phyloP scores from a whole-genome alignment of 2,329 filamentous ascomycete genomes.

The Tolypocladium endophyticum region DNA sequence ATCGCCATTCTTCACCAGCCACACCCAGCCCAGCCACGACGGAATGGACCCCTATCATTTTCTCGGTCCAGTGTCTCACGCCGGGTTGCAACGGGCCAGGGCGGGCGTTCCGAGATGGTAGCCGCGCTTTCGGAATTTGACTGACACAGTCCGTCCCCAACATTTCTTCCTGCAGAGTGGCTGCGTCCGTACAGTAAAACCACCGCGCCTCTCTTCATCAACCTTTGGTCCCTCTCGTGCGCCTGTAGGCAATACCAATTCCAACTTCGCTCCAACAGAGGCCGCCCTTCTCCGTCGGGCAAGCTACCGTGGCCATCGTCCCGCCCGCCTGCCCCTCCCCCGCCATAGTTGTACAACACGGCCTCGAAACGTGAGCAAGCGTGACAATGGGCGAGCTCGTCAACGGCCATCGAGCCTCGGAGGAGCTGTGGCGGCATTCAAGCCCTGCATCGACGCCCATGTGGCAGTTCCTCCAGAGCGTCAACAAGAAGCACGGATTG shows the following conservation, averaged over 20 bases:
- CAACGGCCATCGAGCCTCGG: constrained; percentile 6
- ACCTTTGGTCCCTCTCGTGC: not conserved
- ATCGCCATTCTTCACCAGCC: not conserved
- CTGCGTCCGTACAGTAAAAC: not conserved
- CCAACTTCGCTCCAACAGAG: not conserved
- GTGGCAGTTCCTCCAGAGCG: constrained; percentile 57
- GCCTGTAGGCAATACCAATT: not conserved
- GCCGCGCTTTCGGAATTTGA: not conserved
- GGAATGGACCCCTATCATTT: not conserved
- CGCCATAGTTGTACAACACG: not conserved
- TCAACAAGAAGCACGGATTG: constrained; percentile 58
- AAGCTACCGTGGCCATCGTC: not conserved
- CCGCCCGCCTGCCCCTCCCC: constrained; percentile 3
- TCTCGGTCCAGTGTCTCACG: not conserved
- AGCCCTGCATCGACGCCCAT: constrained; percentile 58
- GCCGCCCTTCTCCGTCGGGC: not conserved
- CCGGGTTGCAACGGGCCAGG: constrained; percentile 4
- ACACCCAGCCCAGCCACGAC: not conserved
- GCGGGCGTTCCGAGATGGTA: not conserved
- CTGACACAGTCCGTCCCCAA: not conserved
- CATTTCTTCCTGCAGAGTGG: not conserved
- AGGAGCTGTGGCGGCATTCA: constrained; percentile 62
- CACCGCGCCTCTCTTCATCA: not conserved
- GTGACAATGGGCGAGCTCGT: constrained; percentile 7
- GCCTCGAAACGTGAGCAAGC: not conserved